phyloP scores from a whole-genome alignment of 192 early-diverging fungal genomes.

The Diversispora eburnea region DNA sequence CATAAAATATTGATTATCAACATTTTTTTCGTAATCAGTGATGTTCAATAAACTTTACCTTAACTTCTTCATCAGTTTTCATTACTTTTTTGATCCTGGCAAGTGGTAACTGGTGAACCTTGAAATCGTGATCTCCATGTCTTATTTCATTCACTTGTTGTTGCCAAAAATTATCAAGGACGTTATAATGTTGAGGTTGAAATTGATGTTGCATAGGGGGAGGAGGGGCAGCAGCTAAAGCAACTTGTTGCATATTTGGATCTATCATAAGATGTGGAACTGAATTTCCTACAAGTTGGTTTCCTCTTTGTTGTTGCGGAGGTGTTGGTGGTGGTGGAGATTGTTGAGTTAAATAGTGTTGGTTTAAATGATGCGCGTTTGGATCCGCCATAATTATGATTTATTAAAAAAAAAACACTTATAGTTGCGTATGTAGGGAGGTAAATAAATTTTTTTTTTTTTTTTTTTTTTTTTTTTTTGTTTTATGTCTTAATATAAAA shows the following conservation, averaged over 20 bases:
- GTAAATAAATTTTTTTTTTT: neutral
- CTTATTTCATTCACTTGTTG: slow-evolving; percentile 62
- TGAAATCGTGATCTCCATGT: slow-evolving; percentile 79
- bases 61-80: slow-evolving; percentile 96
- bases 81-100: slow-evolving; percentile 98
- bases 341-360: no score
- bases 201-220: slow-evolving; percentile 13
- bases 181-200: slow-evolving; percentile 24
- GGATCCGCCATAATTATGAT: slow-evolving; percentile 13
- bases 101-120: slow-evolving; percentile 83
- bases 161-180: slow-evolving; percentile 64
- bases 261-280: slow-evolving; percentile 13
- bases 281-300: slow-evolving; percentile 7
- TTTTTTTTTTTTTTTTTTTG: neutral
- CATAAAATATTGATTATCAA: slow-evolving; percentile 1
- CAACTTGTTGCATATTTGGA: slow-evolving; percentile 11
- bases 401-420: neutral
- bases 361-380: slow-evolving; percentile 1
- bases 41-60: slow-evolving; percentile 41
- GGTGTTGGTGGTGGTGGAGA: neutral
- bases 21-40: neutral
- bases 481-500: no score
- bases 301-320: neutral
- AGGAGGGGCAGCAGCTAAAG: slow-evolving; percentile 11
- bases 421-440: neutral